Conservation (phyloP, 176 grass and related monocot genomes). For the Avena sativa region DNA sequence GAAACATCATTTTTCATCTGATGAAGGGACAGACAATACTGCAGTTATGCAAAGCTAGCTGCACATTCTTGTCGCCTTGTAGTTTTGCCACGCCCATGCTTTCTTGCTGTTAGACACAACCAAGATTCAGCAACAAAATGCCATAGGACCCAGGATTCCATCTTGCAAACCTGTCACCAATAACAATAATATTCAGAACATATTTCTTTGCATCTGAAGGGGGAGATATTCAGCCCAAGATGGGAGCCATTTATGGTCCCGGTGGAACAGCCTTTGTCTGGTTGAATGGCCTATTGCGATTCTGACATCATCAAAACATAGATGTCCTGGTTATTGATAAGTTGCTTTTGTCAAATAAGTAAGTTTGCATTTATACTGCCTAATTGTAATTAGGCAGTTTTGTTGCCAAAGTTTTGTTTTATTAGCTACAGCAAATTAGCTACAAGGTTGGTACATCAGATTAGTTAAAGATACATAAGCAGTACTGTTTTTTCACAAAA, state of each 20-base stretch:
- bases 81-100: not conserved
- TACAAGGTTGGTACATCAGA: slow-evolving; percentile 19
- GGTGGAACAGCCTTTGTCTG: not conserved
- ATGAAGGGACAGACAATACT: not conserved
- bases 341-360: slow-evolving; percentile 7
- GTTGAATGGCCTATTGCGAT: not conserved
- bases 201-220: not conserved
- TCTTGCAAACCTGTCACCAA: slow-evolving; percentile 41
- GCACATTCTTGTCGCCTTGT: not conserved
- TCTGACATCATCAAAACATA: slow-evolving; percentile 4
- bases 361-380: not conserved
- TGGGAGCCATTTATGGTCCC: not conserved
- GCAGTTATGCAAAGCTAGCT: not conserved
- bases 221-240: not conserved
- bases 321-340: not conserved
- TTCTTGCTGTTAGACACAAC: slow-evolving; percentile 30
- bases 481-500: not conserved
- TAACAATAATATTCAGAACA: slow-evolving; percentile 9
- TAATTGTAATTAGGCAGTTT: not conserved
- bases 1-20: slow-evolving; percentile 20
- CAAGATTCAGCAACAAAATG: slow-evolving; percentile 25
- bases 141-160: slow-evolving; percentile 14
- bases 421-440: not conserved
- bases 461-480: not conserved
- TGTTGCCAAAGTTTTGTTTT: slow-evolving; percentile 11